Conservation (phyloP, 257 asterid genomes). For the Avicennia marina region DNA sequence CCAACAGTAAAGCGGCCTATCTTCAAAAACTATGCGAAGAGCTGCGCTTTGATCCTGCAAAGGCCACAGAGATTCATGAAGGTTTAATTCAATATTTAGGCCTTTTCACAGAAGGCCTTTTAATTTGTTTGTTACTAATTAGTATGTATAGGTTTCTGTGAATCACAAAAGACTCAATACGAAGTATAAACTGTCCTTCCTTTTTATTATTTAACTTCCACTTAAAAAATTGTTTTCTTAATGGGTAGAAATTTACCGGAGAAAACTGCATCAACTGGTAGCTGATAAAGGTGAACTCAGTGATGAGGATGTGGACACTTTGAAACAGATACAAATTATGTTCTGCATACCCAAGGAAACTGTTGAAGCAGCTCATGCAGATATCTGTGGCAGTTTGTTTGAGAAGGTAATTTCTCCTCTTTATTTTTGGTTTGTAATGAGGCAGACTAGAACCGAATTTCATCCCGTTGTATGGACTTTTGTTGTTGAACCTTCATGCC, state of each 20-base stretch:
- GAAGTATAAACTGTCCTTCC: too few species aligned
- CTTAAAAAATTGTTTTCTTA: neutral
- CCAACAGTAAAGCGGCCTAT: constrained; percentile 92
- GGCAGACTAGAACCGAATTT: too few species aligned
- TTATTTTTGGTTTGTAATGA: neutral
- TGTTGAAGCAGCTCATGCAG: constrained; percentile 86
- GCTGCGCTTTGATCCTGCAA: constrained; percentile 81
- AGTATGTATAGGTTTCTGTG: too few species aligned
- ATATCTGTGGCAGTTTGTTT: constrained; percentile 88
- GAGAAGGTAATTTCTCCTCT: constrained; percentile 62
- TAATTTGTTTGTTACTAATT: neutral
- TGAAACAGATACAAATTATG: constrained; percentile 85
- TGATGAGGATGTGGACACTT: constrained; percentile 70
- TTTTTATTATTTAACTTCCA: too few species aligned
- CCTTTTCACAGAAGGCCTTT: neutral
- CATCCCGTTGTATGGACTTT: neutral
- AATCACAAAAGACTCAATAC: too few species aligned
- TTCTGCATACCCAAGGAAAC: constrained; percentile 90
- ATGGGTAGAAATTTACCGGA: constrained; percentile 69
- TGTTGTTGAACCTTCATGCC: neutral
- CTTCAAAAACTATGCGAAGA: constrained; percentile 95
- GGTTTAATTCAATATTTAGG: constrained; percentile 29
- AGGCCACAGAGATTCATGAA: constrained; percentile 87
- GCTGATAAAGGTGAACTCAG: constrained; percentile 77
- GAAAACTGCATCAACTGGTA: constrained; percentile 74